These are phyloP conservation scores for Thamnidium elegans DNA, from an alignment of 192 early-diverging fungal species.

Conservation along the genomic window DNA sequence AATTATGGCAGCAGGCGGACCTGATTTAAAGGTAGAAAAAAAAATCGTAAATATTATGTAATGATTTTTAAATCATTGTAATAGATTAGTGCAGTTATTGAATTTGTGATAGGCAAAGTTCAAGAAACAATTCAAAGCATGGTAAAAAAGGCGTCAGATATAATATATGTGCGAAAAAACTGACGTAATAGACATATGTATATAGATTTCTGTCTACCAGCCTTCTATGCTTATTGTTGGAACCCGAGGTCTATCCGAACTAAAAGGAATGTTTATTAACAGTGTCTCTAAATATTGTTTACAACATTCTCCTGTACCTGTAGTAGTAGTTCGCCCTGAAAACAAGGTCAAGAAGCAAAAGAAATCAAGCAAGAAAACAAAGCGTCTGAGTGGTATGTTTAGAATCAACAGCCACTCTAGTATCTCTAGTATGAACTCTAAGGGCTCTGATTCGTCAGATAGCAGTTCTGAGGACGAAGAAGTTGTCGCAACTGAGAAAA, in stretches of 20 bases:
- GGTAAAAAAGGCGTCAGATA: conserved; percentile 29
- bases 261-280: conserved; percentile 67
- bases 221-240: conserved; percentile 70
- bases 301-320: conserved; percentile 65
- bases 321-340: conserved; percentile 61
- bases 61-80: conserved; percentile 3
- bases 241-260: conserved; percentile 60
- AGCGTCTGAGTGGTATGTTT: conserved; percentile 23
- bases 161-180: neutral
- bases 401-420: conserved; percentile 14
- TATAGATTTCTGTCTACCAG: conserved; percentile 57
- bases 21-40: conserved; percentile 30
- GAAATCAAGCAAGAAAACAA: conserved; percentile 18
- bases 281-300: conserved; percentile 66
- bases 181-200: neutral
- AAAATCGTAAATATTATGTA: neutral
- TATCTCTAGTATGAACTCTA: neutral
- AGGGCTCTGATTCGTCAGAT: conserved; percentile 3
- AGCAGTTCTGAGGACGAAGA: conserved; percentile 15
- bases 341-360: conserved; percentile 41
- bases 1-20: conserved; percentile 28
- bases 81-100: conserved; percentile 52
- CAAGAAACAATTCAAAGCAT: conserved; percentile 55
- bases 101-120: conserved; percentile 50
- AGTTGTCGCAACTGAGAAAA: conserved; percentile 8